These are phyloP conservation scores for Plenodomus biglobosus DNA, from an alignment of 2,329 filamentous ascomycete genomes.

Conservation along the genomic window DNA sequence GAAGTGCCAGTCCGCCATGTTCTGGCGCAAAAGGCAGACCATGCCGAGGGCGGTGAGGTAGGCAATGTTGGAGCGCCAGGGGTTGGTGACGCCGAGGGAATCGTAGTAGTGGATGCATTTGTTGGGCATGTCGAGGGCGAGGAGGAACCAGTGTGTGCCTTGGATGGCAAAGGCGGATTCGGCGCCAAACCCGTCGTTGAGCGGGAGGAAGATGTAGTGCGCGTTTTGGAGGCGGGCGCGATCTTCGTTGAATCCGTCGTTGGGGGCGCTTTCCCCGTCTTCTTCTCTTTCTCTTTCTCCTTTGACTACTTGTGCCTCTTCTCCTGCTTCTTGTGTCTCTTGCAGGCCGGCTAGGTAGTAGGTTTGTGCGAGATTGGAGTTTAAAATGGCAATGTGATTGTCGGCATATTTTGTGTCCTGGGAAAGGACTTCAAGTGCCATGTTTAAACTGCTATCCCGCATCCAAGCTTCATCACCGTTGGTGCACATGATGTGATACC, in stretches of 20 bases:
- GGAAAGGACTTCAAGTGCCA: slow-evolving; percentile 20
- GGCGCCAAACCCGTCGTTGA: slow-evolving; percentile 24
- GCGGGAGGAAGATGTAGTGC: slow-evolving; percentile 30
- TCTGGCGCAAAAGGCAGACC: too few species aligned
- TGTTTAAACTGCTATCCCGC: slow-evolving; percentile 22
- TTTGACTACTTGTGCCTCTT: slow-evolving; percentile 2
- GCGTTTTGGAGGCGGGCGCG: slow-evolving; percentile 12
- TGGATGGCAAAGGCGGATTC: slow-evolving; percentile 1
- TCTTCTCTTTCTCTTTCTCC: slow-evolving; percentile 14
- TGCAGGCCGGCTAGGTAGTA: slow-evolving; percentile 3
- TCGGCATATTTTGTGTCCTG: slow-evolving; percentile 5
- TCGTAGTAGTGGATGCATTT: slow-evolving; percentile 20
- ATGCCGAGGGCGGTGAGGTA: too few species aligned
- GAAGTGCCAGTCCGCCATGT: too few species aligned
- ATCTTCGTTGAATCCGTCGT: too few species aligned
- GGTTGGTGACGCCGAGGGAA: slow-evolving; percentile 3
- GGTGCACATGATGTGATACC: slow-evolving; percentile 6
- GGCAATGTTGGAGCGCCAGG: neutral
- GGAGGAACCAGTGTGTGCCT: slow-evolving; percentile 28
- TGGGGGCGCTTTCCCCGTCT: slow-evolving; percentile 3
- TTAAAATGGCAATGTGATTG: slow-evolving; percentile 20
- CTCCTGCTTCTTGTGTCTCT: neutral
- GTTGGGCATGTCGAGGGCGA: slow-evolving; percentile 14
- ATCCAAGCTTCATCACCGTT: slow-evolving; percentile 12
- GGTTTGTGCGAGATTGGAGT: slow-evolving; percentile 15